Base-by-base conservation (phyloP, 75 land plant species). In the Sequoia sempervirens region DNA sequence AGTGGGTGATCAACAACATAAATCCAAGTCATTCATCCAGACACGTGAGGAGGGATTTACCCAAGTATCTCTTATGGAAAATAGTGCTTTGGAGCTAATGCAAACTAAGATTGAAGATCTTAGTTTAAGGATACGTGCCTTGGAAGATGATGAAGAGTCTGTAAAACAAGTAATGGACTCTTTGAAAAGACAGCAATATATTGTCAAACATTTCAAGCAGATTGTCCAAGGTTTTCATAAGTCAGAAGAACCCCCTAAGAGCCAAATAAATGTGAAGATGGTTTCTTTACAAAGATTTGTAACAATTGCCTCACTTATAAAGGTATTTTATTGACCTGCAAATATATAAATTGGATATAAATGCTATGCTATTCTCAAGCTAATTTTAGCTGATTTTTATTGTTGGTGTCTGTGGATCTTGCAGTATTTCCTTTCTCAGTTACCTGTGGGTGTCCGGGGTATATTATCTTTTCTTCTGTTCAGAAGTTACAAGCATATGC, bases 351-450 rank as follows among this genome's bases (percentile, higher is more conserved):
- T n/a, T 3, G 1, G 43, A 78, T 2, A n/a, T 37, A 2, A 43
- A 76, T 76, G 50, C 2, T 26, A 26, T 3, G 47, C 30, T 30
- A 43, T 78, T 78, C 80, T 8, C 30, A 78, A 45, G 13, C 13
- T 12, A n/a, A 12, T 26, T 41, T 76, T 43, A 32, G 73, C 36
- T 13, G 73, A 76, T 76, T 46, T 78, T 41, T 78, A 38, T n/a
- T 41, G 0, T 23, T n/a, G 11, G n/a, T 45, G 38, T 9, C 28
- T 40, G 50, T 78, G 50, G 47, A 11, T 78, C 46, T 78, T 78
- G 80, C 80, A 78, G 80, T 78, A 78, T 45, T 41, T 78, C 6
- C 80, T 78, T 78, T 78, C 80, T 17, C 30, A n/a, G 50, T 78
- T 78, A n/a, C 46, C 46, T 45, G 80, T 78, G 10, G 80, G 80